These are phyloP conservation scores for Pythium rhizo-oryzae DNA, from an alignment of 352 stramenopile genomes.

Conservation along the genomic window DNA sequence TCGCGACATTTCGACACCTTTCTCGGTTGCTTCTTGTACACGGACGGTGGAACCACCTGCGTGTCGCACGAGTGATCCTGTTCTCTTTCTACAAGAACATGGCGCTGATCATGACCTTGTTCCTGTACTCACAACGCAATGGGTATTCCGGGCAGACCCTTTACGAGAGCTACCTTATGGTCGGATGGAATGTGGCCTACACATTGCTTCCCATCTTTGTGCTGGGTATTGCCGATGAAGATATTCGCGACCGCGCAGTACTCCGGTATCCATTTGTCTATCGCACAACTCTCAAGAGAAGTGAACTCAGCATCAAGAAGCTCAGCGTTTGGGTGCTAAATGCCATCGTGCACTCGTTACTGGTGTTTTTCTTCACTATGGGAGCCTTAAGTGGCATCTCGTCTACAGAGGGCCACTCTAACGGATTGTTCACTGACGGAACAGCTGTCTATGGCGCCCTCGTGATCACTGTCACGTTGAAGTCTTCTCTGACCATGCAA, in stretches of 20 bases:
- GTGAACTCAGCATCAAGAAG: constrained; percentile 60
- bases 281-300: constrained; percentile 61
- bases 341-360: constrained; percentile 67
- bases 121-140: constrained; percentile 87
- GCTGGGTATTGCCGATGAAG: constrained; percentile 81
- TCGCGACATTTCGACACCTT: constrained; percentile 80
- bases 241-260: constrained; percentile 75
- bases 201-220: constrained; percentile 94
- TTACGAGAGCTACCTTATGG: constrained; percentile 89
- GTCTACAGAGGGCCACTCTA: constrained; percentile 44
- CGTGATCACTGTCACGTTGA: constrained; percentile 78
- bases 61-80: constrained; percentile 79
- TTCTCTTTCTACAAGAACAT: constrained; percentile 93
- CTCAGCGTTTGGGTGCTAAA: constrained; percentile 75
- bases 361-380: constrained; percentile 75
- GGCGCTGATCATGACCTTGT: constrained; percentile 94
- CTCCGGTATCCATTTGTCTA: constrained; percentile 83
- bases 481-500: constrained; percentile 76
- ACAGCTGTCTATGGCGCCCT: constrained; percentile 80
- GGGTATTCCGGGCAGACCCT: constrained; percentile 92
- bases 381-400: constrained; percentile 43
- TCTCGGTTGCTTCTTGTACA: constrained; percentile 81
- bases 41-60: constrained; percentile 84
- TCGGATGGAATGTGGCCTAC: constrained; percentile 96
- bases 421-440: constrained; percentile 73